phyloP scores from a whole-genome alignment of 352 stramenopile species.

The Globisporangium takayamanum region DNA sequence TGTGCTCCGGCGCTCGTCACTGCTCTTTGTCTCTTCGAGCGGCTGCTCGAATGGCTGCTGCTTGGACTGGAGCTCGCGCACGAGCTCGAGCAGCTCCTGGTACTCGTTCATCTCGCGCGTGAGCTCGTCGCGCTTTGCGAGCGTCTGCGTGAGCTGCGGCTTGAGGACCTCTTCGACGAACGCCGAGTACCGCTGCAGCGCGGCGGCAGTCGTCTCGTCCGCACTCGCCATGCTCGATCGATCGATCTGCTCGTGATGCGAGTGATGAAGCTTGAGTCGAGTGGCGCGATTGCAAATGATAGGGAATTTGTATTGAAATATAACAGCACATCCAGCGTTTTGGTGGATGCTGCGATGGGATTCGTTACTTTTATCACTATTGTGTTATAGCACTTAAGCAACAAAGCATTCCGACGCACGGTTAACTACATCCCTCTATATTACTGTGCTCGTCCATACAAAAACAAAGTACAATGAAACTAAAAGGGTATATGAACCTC shows the following conservation, averaged over 20 bases:
- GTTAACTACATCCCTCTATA: background rate
- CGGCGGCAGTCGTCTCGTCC: slow-evolving; percentile 1
- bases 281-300: background rate
- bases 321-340: background rate
- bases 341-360: too few species aligned
- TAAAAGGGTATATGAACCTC: background rate
- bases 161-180: slow-evolving; percentile 7
- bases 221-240: background rate
- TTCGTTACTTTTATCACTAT: too few species aligned
- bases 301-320: background rate
- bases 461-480: background rate
- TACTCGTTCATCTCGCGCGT: slow-evolving; percentile 16
- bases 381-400: too few species aligned
- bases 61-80: slow-evolving; percentile 25
- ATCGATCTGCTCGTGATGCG: background rate
- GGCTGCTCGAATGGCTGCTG: background rate
- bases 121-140: slow-evolving; percentile 4
- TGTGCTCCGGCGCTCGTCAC: background rate
- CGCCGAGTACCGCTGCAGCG: slow-evolving; percentile 9
- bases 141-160: slow-evolving; percentile 23
- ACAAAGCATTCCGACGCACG: background rate
- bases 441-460: background rate
- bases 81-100: slow-evolving; percentile 39
- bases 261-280: background rate
- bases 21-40: slow-evolving; percentile 8